Base-by-base conservation (phyloP, 192 early-diverging fungal genomes). In the Dissophora ornata region DNA sequence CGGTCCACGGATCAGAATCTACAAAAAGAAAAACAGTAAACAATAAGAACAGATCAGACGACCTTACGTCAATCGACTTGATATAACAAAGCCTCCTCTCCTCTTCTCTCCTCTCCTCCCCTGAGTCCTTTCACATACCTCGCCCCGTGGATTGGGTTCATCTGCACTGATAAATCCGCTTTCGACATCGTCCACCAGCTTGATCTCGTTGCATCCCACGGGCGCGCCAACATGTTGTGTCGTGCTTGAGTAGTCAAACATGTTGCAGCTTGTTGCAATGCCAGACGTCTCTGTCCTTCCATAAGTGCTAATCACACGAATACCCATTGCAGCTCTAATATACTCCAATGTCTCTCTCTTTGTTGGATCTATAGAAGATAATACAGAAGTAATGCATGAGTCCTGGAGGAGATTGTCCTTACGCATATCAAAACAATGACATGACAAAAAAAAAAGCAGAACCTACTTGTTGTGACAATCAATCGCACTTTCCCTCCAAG, bases 61-160 rank as follows among this genome's bases (percentile, higher is more conserved):
- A 6, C 16, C 3, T 6, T 28, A 52, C 26, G 28, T 28, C 24
- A 52, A 16, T 3, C 16, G n/a, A 16, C 10, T 32, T 18, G 28
- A 53, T 4, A 53, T 53, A 29, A 13, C 5, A 10, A 29, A 4
- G 8, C 18, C 28, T 53, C n/a, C n/a, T n/a, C n/a, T n/a, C n/a
- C n/a, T n/a, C n/a, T n/a, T n/a, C n/a, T n/a, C n/a, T n/a, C n/a
- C n/a, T n/a, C n/a, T n/a, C n/a, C n/a, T n/a, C n/a, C n/a, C n/a
- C n/a, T n/a, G n/a, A n/a, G n/a, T 38, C 36, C 7, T 12, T 5
- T 24, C 8, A 24, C 74, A 84, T 60, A 93, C 69, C 71, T 93
- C 90, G 59, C 90, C 90, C 53, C 97, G 88, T 26, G 94, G 90
- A 60, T 80, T 85, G 12, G 88, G 82, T 18, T 67, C 48, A 38